Conservation (phyloP, 2,329 filamentous ascomycete species). For the Neonectria neomacrospora region DNA sequence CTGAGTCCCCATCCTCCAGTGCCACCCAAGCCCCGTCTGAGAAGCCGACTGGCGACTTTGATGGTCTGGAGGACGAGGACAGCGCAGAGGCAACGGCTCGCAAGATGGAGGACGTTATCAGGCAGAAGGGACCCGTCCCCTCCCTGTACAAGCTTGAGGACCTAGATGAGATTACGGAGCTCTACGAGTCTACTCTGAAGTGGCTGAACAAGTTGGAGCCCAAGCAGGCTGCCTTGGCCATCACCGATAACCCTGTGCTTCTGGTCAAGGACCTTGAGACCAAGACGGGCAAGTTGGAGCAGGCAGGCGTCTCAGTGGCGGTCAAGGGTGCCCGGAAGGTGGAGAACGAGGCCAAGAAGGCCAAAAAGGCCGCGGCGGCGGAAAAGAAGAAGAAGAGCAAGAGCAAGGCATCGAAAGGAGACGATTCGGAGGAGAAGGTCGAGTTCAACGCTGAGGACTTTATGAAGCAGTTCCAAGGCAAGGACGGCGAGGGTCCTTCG, state of each 20-base stretch:
- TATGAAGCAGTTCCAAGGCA: constrained; percentile 48
- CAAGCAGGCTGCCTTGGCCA: constrained; percentile 75
- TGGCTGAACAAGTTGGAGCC: constrained; percentile 82
- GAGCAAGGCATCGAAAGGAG: constrained; percentile 51
- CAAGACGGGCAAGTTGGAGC: constrained; percentile 77
- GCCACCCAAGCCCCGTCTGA: constrained; percentile 58
- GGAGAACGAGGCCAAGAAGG: constrained; percentile 58
- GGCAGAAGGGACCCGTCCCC: constrained; percentile 65
- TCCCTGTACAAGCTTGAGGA: constrained; percentile 80
- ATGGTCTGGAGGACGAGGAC: constrained; percentile 81
- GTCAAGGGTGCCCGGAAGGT: constrained; percentile 73
- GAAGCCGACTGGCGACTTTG: constrained; percentile 68
- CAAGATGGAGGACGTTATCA: constrained; percentile 57
- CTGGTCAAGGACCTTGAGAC: constrained; percentile 76
- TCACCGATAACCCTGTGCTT: constrained; percentile 79
- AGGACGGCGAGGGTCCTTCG: constrained; percentile 44
- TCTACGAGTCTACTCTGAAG: constrained; percentile 69
- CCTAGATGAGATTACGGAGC: constrained; percentile 70
- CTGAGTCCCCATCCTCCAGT: constrained; percentile 57
- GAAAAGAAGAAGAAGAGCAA: constrained; percentile 55
- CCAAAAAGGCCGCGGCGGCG: constrained; percentile 56
- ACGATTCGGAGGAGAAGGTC: constrained; percentile 53
- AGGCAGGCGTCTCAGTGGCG: constrained; percentile 75
- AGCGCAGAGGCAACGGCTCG: constrained; percentile 51
- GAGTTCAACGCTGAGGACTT: constrained; percentile 62